Evolutionary conservation across 2,329 filamentous ascomycete species (phyloP), one percentile per base, ranked within the genome.

Genomic region (Fusarium sp.): DNA sequence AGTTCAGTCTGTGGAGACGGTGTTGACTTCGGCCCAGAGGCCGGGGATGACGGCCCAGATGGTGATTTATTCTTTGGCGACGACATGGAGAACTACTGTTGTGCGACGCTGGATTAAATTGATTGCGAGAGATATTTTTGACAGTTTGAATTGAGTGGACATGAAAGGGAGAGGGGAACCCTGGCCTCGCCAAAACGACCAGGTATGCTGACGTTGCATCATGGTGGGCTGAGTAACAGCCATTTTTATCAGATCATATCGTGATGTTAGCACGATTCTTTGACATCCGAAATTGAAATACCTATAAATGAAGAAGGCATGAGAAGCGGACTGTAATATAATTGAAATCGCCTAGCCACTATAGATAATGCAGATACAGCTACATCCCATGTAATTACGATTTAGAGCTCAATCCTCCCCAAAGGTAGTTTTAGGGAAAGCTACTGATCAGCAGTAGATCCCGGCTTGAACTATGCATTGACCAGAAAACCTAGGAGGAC

Each of bases 311-410:
- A 20, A 9, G 9, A 3, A 17, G 9, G 17, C 2, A 46, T 2
- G 9, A 1, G 0, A 7, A n/a, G 10, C 31, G 29, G 20, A 0
- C 14, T 17, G 5, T 0, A 45, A 10, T 13, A 46, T 18, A 6
- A 29, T 0, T 46, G 18, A 11, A 1, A 27, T 46, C 18, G 18
- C 3, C 12, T 7, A 27, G 10, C 39, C 20, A 41, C 39, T 15
- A 41, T 22, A 6, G 13, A 41, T 22, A 25, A 41, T 22, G 5
- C 8, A 25, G 1, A 45, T 14, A 3, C 5, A 20, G 11, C 45
- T 47, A 6, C 4, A 31, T 47, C 18, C 2, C 3, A 4, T 7
- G 25, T 25, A 25, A 25, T 25, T 25, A 25, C 25, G 25, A 25
- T 25, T 25, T 25, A 25, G 25, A 25, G 25, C 25, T 25, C 17